Evolutionary conservation across 495 filamentous ascomycete genomes (phyloP).

Genomic region (Xylaria acuta): DNA sequence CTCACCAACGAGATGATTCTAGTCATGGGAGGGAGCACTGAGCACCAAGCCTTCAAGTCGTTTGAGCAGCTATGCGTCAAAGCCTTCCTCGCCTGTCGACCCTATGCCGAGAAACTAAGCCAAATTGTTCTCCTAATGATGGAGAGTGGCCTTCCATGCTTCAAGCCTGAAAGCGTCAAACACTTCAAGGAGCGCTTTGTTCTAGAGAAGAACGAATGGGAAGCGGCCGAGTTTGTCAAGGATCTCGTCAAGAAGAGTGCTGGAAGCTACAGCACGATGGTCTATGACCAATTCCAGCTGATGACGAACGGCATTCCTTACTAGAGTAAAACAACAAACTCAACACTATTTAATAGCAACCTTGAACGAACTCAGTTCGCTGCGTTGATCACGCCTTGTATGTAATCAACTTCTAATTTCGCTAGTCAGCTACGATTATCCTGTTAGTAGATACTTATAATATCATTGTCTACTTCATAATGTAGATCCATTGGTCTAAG

Average conservation of each 20-base stretch:
- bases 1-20: constrained; percentile 96
- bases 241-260: constrained; percentile 88
- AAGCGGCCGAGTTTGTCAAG: constrained; percentile 93
- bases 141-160: constrained; percentile 94
- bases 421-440: background rate
- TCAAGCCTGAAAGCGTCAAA: constrained; percentile 93
- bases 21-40: constrained; percentile 90
- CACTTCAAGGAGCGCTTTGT: constrained; percentile 95
- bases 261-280: constrained; percentile 83
- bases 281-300: constrained; percentile 96
- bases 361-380: background rate
- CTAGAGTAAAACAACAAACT: constrained; percentile 27
- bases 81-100: constrained; percentile 89
- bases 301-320: constrained; percentile 98
- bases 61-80: constrained; percentile 98
- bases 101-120: constrained; percentile 81
- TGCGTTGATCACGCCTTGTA: background rate
- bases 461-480: background rate
- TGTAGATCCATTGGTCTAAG: background rate
- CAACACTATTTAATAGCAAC: background rate
- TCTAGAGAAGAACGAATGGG: constrained; percentile 88
- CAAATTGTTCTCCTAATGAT: constrained; percentile 95
- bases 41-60: constrained; percentile 88
- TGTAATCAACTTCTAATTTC: background rate
- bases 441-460: background rate